Base-by-base conservation (phyloP, 2,329 filamentous ascomycete genomes). In the Periconia macrospinosa region DNA sequence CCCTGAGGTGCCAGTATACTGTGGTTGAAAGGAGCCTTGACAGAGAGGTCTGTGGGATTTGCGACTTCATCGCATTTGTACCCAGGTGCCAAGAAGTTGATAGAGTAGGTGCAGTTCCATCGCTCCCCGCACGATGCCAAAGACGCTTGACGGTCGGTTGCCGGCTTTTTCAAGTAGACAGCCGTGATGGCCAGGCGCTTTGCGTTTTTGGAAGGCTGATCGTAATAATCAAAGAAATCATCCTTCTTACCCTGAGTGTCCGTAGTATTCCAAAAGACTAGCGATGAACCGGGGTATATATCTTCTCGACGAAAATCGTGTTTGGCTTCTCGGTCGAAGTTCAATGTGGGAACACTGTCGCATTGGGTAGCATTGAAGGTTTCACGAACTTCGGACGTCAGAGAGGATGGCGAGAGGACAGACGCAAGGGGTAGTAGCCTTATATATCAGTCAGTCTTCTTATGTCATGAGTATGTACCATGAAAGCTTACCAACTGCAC, bases 381-480 rank as follows among this genome's bases (percentile, higher is more conserved):
- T 2, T 56, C 55, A 45, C 58, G 63, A 6, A 69, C 49, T 48
- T 71, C 69, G 2, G 70, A 67, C 1, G 69, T 74, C 30, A 75
- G 61, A 1, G 71, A 63, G 13, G 67, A 69, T 5, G 72, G 72
- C 14, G 72, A 70, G 8, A 74, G 41, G 18, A 75, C 68, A n/a
- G 71, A 70, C 8, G 72, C 71, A 20, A 75, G 61, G 18, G 71
- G 72, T 17, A 74, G 71, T 15, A 73, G 47, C 70, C 69, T 71
- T 41, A 13, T 19, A 19, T 45, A n/a, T 7, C 33, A 30, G 41
- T 61, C 27, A 61, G 55, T 17, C 15, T 30, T 54, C 19, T 53
- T 48, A 13, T 18, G 33, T 6, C 15, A 37, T 37, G 15, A 37
- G 11, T 13, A 13, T 14, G 3, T 14, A 17, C 6, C 11, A 5